A percentile compares a stretch with the other conserved stretches of the same genome.
Evolutionary conservation across 495 filamentous ascomycete genomes (phyloP).

Genomic region (Penicillium bialowiezense): DNA sequence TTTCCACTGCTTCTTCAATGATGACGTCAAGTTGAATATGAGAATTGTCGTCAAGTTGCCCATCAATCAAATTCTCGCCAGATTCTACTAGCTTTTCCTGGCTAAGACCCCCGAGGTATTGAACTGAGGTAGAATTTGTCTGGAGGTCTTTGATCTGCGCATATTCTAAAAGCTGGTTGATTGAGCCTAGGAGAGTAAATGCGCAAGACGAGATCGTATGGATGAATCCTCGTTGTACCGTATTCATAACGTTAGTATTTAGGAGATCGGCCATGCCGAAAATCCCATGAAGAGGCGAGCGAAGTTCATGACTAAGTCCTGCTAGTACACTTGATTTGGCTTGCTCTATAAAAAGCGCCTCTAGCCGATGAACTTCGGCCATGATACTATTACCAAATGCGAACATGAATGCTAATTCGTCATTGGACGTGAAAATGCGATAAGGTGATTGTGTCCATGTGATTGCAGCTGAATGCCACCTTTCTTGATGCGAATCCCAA

Average conservation of each 20-base stretch:
- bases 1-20: conserved; percentile 55
- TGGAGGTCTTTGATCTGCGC: conserved; percentile 27
- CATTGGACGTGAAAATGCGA: conserved; percentile 34
- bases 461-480: conserved; percentile 32
- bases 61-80: too few relatives aligned
- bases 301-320: conserved; percentile 64
- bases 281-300: conserved; percentile 63
- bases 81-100: too few relatives aligned
- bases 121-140: too few relatives aligned
- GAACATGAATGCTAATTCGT: conserved; percentile 46
- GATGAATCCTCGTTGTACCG: conserved; percentile 50
- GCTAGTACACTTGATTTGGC: conserved; percentile 63
- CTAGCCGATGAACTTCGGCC: conserved; percentile 54
- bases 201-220: conserved; percentile 62
- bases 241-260: conserved; percentile 47
- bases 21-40: conserved; percentile 32
- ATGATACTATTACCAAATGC: conserved; percentile 58
- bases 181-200: conserved; percentile 61
- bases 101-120: too few relatives aligned
- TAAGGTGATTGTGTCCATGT: conserved; percentile 44
- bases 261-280: conserved; percentile 58
- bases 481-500: conserved; percentile 19
- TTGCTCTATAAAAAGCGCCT: conserved; percentile 37
- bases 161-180: conserved; percentile 61
- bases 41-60: too few relatives aligned